Evolutionary conservation across 108 stramenopile species (phyloP), one percentile per base, ranked within the genome.

Genomic region (Cylindrotheca fusiformis): DNA sequence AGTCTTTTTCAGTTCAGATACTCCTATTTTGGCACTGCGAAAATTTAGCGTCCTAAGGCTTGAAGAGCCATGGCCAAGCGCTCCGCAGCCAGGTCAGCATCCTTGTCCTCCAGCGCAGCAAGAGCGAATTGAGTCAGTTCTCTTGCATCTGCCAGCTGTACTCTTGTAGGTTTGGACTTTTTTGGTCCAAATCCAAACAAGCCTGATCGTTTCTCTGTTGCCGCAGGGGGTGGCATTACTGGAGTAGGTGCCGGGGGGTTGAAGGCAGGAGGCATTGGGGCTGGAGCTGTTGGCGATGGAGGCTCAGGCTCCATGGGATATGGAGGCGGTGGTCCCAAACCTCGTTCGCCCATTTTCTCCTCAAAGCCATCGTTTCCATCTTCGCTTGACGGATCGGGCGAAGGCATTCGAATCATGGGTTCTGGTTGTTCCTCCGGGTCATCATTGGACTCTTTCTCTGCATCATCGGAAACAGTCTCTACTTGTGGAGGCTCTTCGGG

Each of bases 111-210:
- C 58, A 93, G 65, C 29, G 92, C 92, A 21, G 88, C 79, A 60
- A 90, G 50, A 44, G 92, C 92, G 62, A 93, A 93, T 52, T 66
- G 73, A 14, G 92, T 90, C 56, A 93, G 61, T 70, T 93, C 92
- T 46, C 63, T 76, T 20, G 88, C 92, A 76, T 93, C 92, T 31
- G 72, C 76, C 48, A 93, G 53, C 64, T 83, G 68, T 33, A 70
- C 80, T 55, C 86, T 92, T 30, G 84, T 69, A 17, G 71, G 53
- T 56, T 81, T 81, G 25, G 63, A 63, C 18, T 58, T 65, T 3
- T 57, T 63, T 23, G 64, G 65, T 32, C 52, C 63, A 26, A 69
- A 62, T 23, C 75, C 78, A 28, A 79, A 77, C 5, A 76, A 45
- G 19, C 69, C 63, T 5, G 30, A 61, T 36, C 33, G 2, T 57